Evolutionary conservation across 768 basidiomycete genomes (phyloP).

Genomic region (Punctularia strigosozonata): DNA sequence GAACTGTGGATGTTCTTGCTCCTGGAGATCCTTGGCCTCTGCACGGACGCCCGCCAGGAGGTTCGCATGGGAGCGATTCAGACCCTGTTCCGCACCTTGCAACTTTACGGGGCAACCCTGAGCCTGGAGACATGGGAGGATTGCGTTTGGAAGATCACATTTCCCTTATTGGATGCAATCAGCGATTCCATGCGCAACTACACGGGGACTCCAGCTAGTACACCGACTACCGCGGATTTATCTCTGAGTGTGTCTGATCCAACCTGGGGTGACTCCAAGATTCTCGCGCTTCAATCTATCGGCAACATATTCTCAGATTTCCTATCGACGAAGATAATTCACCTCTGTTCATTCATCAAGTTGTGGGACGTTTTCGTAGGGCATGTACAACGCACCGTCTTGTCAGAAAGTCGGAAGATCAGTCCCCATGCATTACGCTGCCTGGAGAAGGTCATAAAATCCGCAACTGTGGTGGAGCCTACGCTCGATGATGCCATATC

Average conservation of each 20-base stretch:
- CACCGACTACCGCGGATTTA: conserved; percentile 4
- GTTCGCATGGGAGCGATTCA: conserved; percentile 92
- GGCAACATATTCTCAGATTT: conserved; percentile 81
- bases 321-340: conserved; percentile 59
- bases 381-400: conserved; percentile 59
- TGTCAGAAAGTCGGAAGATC: conserved; percentile 49
- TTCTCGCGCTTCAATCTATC: conserved; percentile 72
- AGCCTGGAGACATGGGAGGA: conserved; percentile 79
- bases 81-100: conserved; percentile 87
- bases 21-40: conserved; percentile 70
- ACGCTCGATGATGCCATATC: conserved; percentile 25
- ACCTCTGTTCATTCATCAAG: conserved; percentile 52
- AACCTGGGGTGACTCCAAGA: conserved; percentile 78
- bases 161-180: conserved; percentile 71
- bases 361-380: conserved; percentile 69
- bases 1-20: conserved; percentile 92
- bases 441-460: conserved; percentile 67
- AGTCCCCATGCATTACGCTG: conserved; percentile 80
- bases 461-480: conserved; percentile 27
- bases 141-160: conserved; percentile 84
- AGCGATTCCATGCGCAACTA: conserved; percentile 40
- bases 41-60: conserved; percentile 73
- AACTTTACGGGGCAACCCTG: conserved; percentile 83
- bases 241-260: conserved; percentile 10
- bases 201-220: conserved; percentile 6